Base-by-base conservation (phyloP, 345 rosid species). In the Hibiscus mutabilis region DNA sequence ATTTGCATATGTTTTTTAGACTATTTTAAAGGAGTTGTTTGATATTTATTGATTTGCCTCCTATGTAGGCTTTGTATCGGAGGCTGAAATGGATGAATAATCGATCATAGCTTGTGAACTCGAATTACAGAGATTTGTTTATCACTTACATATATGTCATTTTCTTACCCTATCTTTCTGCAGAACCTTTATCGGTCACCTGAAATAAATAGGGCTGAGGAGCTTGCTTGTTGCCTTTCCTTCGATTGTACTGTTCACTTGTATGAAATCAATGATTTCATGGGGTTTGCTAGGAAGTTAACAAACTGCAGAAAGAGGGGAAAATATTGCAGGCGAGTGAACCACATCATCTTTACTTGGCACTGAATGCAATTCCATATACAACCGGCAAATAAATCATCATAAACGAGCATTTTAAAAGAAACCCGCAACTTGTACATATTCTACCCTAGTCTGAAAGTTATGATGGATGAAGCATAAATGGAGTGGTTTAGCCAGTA, bases 361-460 rank as follows among this genome's bases (percentile, higher is more conserved):
- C 72, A 33, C 72, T 69, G 49, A 53, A 69, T 53, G 62, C 60
- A 55, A 69, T 33, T 53, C 60, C n/a, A 55, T 16, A 5, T 65
- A 52, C 53, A 44, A 14, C 6, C 1, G 21, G 14, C 14, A 24
- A 22, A 66, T 3, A 47, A 52, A 8, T 52, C 22, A 52, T 33
- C 6, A 33, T 33, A n/a, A 49, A 47, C 0, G 5, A 49, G 15
- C 42, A 49, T 16, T 29, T 51, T 29, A 68, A 68, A 46, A 53
- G 18, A 31, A 29, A 51, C 31, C 47, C 29, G 19, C 27, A n/a
- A 2, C 10, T 52, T 35, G 60, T 21, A 53, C n/a, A 5, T 56
- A 19, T 64, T 14, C 37, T 33, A 33, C 51, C 9, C 6, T 13
- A 5, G n/a, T 64, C 18, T 64, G 68, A 64, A 64, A 40, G 29